Evolutionary conservation across 805 yeast species (phyloP).

Genomic region (Brettanomyces anomalus): DNA sequence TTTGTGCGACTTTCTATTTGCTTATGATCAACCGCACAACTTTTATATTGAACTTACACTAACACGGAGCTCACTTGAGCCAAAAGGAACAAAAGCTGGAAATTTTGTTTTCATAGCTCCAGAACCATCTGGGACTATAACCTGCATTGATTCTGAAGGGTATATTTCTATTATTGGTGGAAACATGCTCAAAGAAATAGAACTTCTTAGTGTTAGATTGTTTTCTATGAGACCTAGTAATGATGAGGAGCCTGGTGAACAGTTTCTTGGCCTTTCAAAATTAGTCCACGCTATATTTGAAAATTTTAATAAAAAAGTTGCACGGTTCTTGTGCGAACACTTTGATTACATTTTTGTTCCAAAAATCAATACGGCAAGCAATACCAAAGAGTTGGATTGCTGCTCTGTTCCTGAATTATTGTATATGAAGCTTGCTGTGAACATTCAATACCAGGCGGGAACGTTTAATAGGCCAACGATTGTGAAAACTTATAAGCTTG

Average conservation of each 20-base stretch:
- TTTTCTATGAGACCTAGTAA: too few relatives aligned
- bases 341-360: conserved; percentile 1
- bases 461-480: not conserved
- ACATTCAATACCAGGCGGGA: not conserved
- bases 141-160: not conserved
- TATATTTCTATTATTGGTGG: not conserved
- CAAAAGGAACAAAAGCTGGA: not conserved
- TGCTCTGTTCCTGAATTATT: too few relatives aligned
- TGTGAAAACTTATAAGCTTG: not conserved
- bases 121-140: not conserved
- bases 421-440: not conserved
- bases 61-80: too few relatives aligned
- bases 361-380: not conserved
- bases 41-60: not conserved
- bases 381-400: too few relatives aligned
- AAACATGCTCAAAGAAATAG: not conserved
- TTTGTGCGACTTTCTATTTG: not conserved
- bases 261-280: too few relatives aligned
- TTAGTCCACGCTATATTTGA: too few relatives aligned
- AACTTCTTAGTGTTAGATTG: too few relatives aligned
- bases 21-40: not conserved
- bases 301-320: not conserved
- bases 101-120: not conserved
- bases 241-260: too few relatives aligned
- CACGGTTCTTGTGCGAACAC: not conserved